A percentile compares a stretch with the other conserved stretches of the same genome.
phyloP scores from a whole-genome alignment of 2,329 filamentous ascomycete species.

The Xylariales sp. region DNA sequence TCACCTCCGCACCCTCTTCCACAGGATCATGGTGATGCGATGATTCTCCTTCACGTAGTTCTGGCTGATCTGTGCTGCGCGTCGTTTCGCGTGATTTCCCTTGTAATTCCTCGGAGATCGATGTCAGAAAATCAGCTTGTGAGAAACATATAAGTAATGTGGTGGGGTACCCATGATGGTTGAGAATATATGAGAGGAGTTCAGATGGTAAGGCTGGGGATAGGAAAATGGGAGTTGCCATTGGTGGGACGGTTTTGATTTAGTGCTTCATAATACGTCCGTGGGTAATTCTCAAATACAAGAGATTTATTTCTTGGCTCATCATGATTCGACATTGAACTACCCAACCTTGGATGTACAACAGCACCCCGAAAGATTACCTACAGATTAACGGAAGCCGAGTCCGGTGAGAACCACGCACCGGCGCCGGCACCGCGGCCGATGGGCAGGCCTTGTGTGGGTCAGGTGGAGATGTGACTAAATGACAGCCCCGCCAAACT shows the following conservation, averaged over 20 bases:
- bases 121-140: slow-evolving; percentile 71
- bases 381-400: slow-evolving; percentile 1
- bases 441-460: not conserved
- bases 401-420: not conserved
- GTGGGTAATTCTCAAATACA: not conserved
- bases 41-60: slow-evolving; percentile 22
- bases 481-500: slow-evolving; percentile 21
- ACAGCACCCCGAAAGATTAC: not conserved
- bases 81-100: slow-evolving; percentile 23
- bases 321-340: not conserved
- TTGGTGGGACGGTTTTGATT: slow-evolving; percentile 19
- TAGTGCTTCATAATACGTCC: not conserved
- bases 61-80: slow-evolving; percentile 32
- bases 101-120: slow-evolving; percentile 63
- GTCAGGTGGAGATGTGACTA: not conserved
- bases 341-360: too few relatives aligned
- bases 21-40: slow-evolving; percentile 8
- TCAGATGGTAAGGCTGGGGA: slow-evolving; percentile 67
- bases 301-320: too few relatives aligned
- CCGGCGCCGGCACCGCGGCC: slow-evolving; percentile 21
- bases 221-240: slow-evolving; percentile 55
- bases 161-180: slow-evolving; percentile 65
- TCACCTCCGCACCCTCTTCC: slow-evolving; percentile 16
- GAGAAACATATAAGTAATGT: slow-evolving; percentile 78
- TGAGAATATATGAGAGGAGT: slow-evolving; percentile 73